phyloP scores from a whole-genome alignment of 148 eudicot genomes.

The Rhododendron ovatum region DNA sequence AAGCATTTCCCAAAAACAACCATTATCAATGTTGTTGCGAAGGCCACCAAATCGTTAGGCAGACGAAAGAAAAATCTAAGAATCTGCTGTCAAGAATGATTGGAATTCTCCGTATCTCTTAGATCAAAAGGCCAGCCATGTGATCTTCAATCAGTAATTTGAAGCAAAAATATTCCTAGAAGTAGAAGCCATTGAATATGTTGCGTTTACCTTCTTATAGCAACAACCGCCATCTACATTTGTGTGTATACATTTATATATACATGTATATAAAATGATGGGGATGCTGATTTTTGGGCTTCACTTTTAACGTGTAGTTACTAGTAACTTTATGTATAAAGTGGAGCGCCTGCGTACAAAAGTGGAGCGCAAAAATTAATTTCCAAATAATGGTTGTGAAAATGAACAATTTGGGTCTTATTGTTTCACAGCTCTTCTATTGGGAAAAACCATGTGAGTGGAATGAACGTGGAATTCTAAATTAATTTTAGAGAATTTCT shows the following conservation, averaged over 20 bases:
- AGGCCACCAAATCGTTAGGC: background rate
- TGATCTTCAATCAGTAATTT: background rate
- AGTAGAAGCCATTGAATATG: background rate
- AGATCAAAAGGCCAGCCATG: background rate
- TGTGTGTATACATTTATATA: background rate
- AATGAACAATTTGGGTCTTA: background rate
- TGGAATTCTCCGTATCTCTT: background rate
- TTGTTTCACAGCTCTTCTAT: background rate
- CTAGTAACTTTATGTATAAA: too few species aligned
- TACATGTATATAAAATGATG: background rate
- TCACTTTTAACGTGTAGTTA: too few species aligned
- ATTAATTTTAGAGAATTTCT: slow-evolving; percentile 8
- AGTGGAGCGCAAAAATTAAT: too few species aligned
- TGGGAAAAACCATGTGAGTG: background rate
- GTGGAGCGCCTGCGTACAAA: too few species aligned
- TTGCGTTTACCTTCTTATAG: background rate
- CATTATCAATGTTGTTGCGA: background rate
- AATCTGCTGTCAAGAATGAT: background rate
- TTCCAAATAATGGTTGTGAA: background rate
- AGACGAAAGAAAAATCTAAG: background rate
- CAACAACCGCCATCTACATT: background rate
- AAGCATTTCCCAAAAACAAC: background rate
- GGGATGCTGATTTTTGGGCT: too few species aligned
- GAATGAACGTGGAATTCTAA: background rate
- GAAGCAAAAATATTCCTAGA: background rate